Conservation (phyloP, 2,329 filamentous ascomycete genomes). For the Aspergillus fumigatus region DNA sequence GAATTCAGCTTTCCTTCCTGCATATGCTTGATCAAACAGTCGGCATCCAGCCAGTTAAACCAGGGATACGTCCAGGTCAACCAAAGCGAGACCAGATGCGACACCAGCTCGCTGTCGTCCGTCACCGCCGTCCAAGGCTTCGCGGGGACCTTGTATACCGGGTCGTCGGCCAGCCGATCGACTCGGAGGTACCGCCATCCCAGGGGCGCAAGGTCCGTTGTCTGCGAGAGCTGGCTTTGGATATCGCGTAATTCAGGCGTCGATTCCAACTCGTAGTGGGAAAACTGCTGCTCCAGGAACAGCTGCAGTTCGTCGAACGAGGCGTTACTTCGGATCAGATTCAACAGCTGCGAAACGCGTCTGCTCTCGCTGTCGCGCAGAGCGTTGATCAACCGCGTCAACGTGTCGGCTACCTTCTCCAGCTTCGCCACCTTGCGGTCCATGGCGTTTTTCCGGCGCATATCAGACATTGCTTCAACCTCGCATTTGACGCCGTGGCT, state of each 20-base stretch:
- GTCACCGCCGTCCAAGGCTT: conserved; percentile 33
- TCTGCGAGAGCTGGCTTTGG: conserved; percentile 5
- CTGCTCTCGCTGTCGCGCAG: conserved; percentile 16
- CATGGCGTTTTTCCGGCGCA: conserved; percentile 23
- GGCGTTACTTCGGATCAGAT: conserved; percentile 23
- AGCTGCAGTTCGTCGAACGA: conserved; percentile 18
- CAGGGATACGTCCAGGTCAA: conserved; percentile 30
- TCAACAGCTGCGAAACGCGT: conserved; percentile 18
- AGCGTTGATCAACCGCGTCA: conserved; percentile 15
- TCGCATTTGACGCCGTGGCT: conserved; percentile 21
- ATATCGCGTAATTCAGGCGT: conserved; percentile 15
- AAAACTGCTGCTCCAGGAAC: conserved; percentile 17
- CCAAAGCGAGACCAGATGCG: conserved; percentile 30
- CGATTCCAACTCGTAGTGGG: conserved; percentile 6
- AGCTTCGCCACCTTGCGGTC: conserved; percentile 20
- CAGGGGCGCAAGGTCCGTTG: background rate
- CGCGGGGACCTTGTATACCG: conserved; percentile 22
- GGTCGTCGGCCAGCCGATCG: conserved; percentile 22
- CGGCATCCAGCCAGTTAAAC: conserved; percentile 27
- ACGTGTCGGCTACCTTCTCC: conserved; percentile 13
- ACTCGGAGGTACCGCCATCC: conserved; percentile 20
- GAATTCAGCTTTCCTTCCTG: conserved; percentile 19
- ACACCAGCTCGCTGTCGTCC: conserved; percentile 28
- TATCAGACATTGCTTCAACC: conserved; percentile 25
- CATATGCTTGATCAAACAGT: conserved; percentile 29